A percentile compares a stretch with the other conserved stretches of the same genome.
phyloP scores from a whole-genome alignment of 495 filamentous ascomycete species.

The Hypoxylon fuscum region DNA sequence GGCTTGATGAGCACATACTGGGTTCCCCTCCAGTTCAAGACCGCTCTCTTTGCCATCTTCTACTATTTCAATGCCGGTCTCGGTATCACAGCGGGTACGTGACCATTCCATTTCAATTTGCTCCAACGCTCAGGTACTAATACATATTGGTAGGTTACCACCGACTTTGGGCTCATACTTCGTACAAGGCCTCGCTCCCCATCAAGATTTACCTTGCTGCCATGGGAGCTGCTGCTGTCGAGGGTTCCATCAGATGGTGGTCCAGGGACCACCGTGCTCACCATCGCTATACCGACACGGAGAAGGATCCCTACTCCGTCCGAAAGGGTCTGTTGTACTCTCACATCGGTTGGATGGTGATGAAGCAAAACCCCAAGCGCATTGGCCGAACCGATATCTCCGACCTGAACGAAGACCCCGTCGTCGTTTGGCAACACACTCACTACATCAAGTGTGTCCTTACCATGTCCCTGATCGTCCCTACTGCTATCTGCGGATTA shows the following conservation, averaged over 20 bases:
- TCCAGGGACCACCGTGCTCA: conserved; percentile 94
- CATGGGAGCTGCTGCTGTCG: conserved; percentile 92
- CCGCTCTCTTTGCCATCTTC: conserved; percentile 78
- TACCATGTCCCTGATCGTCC: conserved; percentile 87
- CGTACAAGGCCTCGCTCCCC: conserved; percentile 88
- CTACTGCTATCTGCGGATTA: conserved; percentile 83
- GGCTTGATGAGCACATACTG: conserved; percentile 82
- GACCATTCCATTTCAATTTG: background rate
- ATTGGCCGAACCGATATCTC: conserved; percentile 96
- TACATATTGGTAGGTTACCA: conserved; percentile 72
- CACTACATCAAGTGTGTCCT: conserved; percentile 91
- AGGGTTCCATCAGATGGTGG: conserved; percentile 98
- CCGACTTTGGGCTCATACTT: conserved; percentile 93
- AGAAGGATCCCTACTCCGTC: conserved; percentile 98
- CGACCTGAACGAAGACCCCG: conserved; percentile 92
- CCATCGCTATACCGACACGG: conserved; percentile 98
- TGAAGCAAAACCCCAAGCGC: conserved; percentile 93
- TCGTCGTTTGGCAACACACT: conserved; percentile 94
- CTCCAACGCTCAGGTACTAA: conserved; percentile 25
- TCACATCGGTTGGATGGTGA: conserved; percentile 92
- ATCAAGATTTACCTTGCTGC: conserved; percentile 93
- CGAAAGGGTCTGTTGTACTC: conserved; percentile 98
- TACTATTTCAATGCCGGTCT: conserved; percentile 95
- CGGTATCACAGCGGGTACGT: conserved; percentile 84
- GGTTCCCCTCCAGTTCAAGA: conserved; percentile 80